Percentiles rank a stretch among this genome's conserved stretches.
Conservation (phyloP, 305 asterid species). For the Vinca major region DNA sequence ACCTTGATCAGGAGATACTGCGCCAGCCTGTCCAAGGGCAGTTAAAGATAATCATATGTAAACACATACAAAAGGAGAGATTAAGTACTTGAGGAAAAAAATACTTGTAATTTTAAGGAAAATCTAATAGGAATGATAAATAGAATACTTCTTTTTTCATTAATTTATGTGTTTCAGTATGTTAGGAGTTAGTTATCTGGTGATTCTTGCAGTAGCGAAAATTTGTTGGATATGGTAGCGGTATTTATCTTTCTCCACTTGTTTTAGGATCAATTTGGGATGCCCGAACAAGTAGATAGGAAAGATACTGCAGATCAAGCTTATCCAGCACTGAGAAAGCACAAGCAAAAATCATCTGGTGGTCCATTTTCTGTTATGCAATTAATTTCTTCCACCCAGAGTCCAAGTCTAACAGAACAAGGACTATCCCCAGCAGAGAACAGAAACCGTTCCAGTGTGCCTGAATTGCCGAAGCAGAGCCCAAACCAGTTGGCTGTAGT, state of each 20-base stretch:
- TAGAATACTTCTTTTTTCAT: not conserved
- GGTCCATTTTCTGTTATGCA: conserved; percentile 32
- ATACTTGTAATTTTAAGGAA: not conserved
- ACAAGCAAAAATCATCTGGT: conserved; percentile 21
- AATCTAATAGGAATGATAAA: not conserved
- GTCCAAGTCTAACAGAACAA: conserved; percentile 30
- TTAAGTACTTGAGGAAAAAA: not conserved
- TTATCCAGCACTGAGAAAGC: conserved; percentile 22
- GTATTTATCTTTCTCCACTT: conserved; percentile 12
- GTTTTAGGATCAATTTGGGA: conserved; percentile 39
- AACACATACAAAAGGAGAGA: too few species aligned
- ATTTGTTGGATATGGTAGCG: conserved; percentile 3
- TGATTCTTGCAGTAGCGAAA: conserved; percentile 3
- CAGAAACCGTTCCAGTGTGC: conserved; percentile 16
- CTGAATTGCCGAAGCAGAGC: not conserved
- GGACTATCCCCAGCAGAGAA: conserved; percentile 23
- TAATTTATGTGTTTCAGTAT: not conserved
- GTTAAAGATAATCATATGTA: too few species aligned
- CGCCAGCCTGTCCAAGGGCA: not conserved
- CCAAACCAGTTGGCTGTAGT: conserved; percentile 27
- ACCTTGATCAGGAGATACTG: not conserved
- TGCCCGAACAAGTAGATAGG: conserved; percentile 21
- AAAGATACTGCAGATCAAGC: conserved; percentile 22
- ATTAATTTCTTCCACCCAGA: conserved; percentile 35
- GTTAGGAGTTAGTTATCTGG: not conserved